Conservation (phyloP, 176 grass and related monocot genomes). For the Phragmites australis region DNA sequence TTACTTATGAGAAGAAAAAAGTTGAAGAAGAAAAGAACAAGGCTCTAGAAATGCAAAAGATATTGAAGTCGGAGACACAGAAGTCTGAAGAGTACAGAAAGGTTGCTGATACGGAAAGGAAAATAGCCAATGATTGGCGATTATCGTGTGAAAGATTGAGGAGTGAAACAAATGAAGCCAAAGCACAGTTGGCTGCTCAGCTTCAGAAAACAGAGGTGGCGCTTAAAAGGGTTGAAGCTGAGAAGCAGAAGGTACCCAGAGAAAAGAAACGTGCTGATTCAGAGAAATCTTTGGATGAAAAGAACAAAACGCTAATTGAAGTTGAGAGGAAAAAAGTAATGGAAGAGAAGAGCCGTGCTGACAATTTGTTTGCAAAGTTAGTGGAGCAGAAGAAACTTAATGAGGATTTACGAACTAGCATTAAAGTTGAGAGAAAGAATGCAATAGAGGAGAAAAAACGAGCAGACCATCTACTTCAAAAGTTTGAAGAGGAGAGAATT, state of each 20-base stretch:
- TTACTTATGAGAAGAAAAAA: constrained; percentile 62
- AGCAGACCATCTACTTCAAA: constrained; percentile 52
- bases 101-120: constrained; percentile 60
- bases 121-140: constrained; percentile 54
- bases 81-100: constrained; percentile 78
- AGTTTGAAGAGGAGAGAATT: constrained; percentile 69
- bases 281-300: constrained; percentile 57
- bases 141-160: constrained; percentile 68
- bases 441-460: constrained; percentile 42
- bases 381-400: constrained; percentile 68
- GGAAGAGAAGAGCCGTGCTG: constrained; percentile 53
- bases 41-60: constrained; percentile 47
- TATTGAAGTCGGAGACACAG: constrained; percentile 58
- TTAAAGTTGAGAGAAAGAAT: constrained; percentile 51
- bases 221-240: constrained; percentile 54
- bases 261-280: constrained; percentile 72
- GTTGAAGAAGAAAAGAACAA: constrained; percentile 47
- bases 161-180: constrained; percentile 63
- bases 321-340: constrained; percentile 52
- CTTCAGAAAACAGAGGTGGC: constrained; percentile 43
- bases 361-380: constrained; percentile 62
- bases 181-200: constrained; percentile 50
- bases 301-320: constrained; percentile 61
- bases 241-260: constrained; percentile 67
- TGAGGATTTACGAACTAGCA: constrained; percentile 44